A percentile compares a stretch with the other conserved stretches of the same genome.
These are phyloP conservation scores for Kregervanrija pseudodelftensis DNA, from an alignment of 805 yeast species.

Conservation along the genomic window DNA sequence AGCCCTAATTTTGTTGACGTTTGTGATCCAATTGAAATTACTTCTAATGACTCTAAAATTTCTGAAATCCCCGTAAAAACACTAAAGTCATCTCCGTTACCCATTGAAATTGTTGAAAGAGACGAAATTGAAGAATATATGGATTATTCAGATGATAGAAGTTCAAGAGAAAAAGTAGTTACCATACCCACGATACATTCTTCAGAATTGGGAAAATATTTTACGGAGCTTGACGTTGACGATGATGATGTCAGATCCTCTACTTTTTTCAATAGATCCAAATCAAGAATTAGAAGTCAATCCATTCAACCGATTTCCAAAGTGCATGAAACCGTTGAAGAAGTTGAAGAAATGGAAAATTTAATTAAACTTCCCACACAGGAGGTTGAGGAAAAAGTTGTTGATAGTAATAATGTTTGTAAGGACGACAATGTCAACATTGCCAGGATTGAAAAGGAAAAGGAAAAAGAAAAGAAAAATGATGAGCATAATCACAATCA, in stretches of 20 bases:
- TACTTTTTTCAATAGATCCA: constrained; percentile 18
- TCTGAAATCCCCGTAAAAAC: no score
- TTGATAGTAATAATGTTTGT: no score
- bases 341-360: background rate
- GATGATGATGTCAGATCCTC: constrained; percentile 19
- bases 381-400: no score
- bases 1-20: constrained; percentile 5
- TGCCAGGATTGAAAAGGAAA: background rate
- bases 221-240: constrained; percentile 17
- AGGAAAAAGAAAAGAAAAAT: background rate
- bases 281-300: constrained; percentile 6
- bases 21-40: background rate
- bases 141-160: background rate
- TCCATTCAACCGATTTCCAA: background rate
- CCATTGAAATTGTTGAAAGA: constrained; percentile 17
- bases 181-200: constrained; percentile 11
- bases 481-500: background rate
- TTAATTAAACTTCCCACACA: no score
- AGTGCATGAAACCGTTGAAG: constrained; percentile 6
- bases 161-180: background rate
- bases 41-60: no score
- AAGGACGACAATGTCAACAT: no score
- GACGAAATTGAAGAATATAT: constrained; percentile 20
- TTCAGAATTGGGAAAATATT: constrained; percentile 10
- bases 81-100: constrained; percentile 2